Evolutionary conservation across 31 red algal genomes (phyloP).

Genomic region (Bonnemaisonia californica): DNA sequence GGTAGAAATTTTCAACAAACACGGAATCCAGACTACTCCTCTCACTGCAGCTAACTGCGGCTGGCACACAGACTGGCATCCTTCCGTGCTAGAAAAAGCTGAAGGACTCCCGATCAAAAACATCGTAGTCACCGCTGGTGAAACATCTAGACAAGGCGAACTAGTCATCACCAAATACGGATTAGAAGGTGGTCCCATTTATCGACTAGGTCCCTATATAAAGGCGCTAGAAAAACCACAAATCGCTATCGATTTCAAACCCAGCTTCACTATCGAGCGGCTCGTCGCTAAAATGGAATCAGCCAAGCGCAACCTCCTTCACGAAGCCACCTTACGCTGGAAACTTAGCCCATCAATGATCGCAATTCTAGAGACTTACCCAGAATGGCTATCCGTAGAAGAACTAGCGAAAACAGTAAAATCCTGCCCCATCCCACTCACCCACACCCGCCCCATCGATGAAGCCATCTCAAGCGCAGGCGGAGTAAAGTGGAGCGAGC

Average conservation of each 20-base stretch:
- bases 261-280: too few species aligned
- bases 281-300: too few species aligned
- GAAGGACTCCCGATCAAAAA: constrained; percentile 6
- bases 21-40: neutral
- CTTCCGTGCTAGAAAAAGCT: neutral
- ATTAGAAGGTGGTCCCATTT: constrained; percentile 9
- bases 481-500: neutral
- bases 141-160: neutral
- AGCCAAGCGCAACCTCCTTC: too few species aligned
- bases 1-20: neutral
- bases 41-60: constrained; percentile 9
- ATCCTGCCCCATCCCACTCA: neutral
- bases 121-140: neutral
- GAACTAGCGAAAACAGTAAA: neutral
- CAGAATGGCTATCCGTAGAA: too few species aligned
- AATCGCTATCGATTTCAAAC: too few species aligned
- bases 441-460: constrained; percentile 10
- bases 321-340: too few species aligned
- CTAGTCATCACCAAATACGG: constrained; percentile 3
- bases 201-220: neutral
- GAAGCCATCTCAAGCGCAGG: constrained; percentile 14
- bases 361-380: too few species aligned
- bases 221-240: too few species aligned
- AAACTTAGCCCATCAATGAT: too few species aligned
- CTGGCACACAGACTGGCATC: neutral